phyloP scores from a whole-genome alignment of 768 basidiomycete species.

The Udeniomyces megalosporus region DNA sequence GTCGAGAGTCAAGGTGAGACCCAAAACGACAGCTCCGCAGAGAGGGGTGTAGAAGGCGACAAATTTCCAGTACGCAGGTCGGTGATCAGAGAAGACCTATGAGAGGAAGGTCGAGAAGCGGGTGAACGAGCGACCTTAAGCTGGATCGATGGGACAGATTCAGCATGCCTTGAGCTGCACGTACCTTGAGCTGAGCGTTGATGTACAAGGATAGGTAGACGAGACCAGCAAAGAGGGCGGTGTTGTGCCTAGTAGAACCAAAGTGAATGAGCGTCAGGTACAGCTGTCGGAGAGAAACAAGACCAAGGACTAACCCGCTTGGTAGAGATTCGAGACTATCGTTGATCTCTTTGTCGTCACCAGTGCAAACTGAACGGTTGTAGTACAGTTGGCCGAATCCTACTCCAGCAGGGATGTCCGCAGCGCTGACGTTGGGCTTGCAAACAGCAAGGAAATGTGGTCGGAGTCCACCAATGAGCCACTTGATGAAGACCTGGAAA shows the following conservation, averaged over 20 bases:
- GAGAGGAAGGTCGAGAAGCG: too few relatives aligned
- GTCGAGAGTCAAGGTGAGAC: constrained; percentile 41
- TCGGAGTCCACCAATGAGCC: constrained; percentile 36
- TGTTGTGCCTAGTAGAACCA: background rate
- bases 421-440: constrained; percentile 32
- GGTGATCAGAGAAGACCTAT: constrained; percentile 39
- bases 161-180: too few relatives aligned
- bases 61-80: constrained; percentile 45
- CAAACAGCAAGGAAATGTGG: constrained; percentile 43
- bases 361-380: constrained; percentile 40
- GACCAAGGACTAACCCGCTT: too few relatives aligned
- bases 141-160: too few relatives aligned
- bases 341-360: constrained; percentile 41
- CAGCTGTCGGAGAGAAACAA: too few relatives aligned
- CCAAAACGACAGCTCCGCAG: constrained; percentile 42
- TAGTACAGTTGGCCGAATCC: constrained; percentile 39
- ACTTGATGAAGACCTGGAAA: constrained; percentile 46
- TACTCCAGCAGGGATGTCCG: constrained; percentile 29
- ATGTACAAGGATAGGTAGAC: constrained; percentile 31
- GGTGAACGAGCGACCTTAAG: too few relatives aligned
- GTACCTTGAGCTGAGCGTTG: constrained; percentile 41
- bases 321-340: constrained; percentile 32
- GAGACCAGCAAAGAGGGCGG: background rate
- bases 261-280: too few relatives aligned
- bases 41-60: constrained; percentile 43